These are phyloP conservation scores for Kwoniella heveanensis DNA, from an alignment of 768 basidiomycete genomes.

Conservation along the genomic window DNA sequence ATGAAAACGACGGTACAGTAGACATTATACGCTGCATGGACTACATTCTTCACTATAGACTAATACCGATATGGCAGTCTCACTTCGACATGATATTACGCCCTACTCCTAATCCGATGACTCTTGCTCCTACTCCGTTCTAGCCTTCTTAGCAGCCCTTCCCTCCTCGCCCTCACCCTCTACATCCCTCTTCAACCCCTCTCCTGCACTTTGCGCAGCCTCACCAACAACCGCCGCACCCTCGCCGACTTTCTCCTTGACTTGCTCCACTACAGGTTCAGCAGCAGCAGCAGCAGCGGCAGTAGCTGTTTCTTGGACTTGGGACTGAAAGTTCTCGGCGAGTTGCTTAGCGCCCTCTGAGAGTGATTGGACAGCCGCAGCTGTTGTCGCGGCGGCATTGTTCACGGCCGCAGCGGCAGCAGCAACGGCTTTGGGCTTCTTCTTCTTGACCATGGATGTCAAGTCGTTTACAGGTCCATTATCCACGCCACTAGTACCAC, in stretches of 20 bases:
- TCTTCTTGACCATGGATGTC: conserved; percentile 82
- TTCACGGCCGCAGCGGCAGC: conserved; percentile 18
- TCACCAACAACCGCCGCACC: conserved; percentile 4
- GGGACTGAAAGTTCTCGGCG: neutral
- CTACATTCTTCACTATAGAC: no score
- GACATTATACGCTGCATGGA: no score
- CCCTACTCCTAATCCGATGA: no score
- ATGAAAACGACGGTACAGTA: no score
- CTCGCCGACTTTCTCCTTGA: conserved; percentile 15
- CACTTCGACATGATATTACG: no score
- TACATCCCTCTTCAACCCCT: conserved; percentile 29
- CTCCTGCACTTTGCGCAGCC: conserved; percentile 4
- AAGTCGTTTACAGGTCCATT: conserved; percentile 70
- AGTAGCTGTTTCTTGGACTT: no score
- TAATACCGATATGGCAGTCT: no score
- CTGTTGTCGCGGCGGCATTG: neutral
- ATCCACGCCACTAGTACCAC: conserved; percentile 2
- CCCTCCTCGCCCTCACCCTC: conserved; percentile 21
- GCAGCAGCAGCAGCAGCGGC: conserved; percentile 14
- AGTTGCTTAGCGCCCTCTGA: conserved; percentile 2
- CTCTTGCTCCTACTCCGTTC: conserved; percentile 30
- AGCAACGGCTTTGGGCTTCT: conserved; percentile 63
- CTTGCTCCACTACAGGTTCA: conserved; percentile 3
- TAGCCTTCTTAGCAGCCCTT: conserved; percentile 27
- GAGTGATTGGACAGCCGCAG: conserved; percentile 9